Percentiles rank a stretch among this genome's conserved stretches.
Evolutionary conservation across 257 asterid genomes (phyloP).

Genomic region (Prunella vulgaris): DNA sequence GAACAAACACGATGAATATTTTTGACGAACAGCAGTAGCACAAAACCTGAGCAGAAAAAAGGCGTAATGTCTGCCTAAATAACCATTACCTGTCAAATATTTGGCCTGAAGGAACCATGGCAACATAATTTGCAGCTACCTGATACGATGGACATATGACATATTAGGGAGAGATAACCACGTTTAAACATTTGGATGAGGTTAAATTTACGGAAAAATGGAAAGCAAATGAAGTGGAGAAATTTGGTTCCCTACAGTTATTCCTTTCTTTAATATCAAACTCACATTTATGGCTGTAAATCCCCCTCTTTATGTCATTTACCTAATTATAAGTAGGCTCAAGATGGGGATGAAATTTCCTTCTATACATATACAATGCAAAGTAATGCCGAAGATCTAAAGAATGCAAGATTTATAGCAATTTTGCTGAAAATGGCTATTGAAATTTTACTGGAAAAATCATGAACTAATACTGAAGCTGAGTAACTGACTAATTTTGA

Average conservation of each 20-base stretch:
- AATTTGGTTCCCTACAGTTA: background rate
- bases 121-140: slow-evolving; percentile 97
- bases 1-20: background rate
- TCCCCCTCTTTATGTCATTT: too few relatives aligned
- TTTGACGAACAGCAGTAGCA: background rate
- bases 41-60: background rate
- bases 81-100: slow-evolving; percentile 76
- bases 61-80: background rate
- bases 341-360: background rate
- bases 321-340: background rate
- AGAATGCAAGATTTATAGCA: background rate
- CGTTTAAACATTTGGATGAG: background rate
- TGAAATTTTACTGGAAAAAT: background rate
- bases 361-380: background rate
- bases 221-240: background rate
- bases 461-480: background rate
- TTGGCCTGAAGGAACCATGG: slow-evolving; percentile 98
- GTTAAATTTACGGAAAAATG: background rate
- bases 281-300: background rate
- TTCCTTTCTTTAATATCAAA: background rate
- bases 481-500: background rate
- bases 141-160: slow-evolving; percentile 25
- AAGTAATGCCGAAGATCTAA: background rate
- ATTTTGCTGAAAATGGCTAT: background rate
- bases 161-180: slow-evolving; percentile 7